phyloP scores from a whole-genome alignment of 805 yeast species.

The Saccharomyces paradoxus region DNA sequence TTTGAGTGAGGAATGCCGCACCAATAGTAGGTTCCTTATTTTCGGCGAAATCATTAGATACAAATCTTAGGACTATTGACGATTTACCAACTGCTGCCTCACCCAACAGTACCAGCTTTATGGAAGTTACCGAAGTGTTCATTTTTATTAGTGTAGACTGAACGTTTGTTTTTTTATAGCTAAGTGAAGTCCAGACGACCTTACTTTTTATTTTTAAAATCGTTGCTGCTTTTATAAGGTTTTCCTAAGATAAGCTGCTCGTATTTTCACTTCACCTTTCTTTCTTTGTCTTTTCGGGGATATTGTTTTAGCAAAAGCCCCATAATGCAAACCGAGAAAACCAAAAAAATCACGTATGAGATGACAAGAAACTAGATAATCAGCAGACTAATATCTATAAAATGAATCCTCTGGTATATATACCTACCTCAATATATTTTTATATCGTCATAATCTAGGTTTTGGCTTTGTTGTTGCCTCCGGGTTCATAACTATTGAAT shows the following conservation, averaged over 20 bases:
- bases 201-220: neutral
- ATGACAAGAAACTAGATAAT: neutral
- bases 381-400: neutral
- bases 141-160: constrained; percentile 14
- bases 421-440: neutral
- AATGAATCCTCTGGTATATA: neutral
- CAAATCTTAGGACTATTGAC: constrained; percentile 84
- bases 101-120: constrained; percentile 84
- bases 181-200: neutral
- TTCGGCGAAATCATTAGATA: constrained; percentile 91
- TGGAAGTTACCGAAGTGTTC: constrained; percentile 34
- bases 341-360: neutral
- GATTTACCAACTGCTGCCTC: constrained; percentile 98
- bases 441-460: constrained; percentile 16
- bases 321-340: neutral
- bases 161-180: neutral
- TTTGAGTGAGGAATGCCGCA: constrained; percentile 92
- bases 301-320: neutral
- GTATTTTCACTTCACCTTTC: neutral
- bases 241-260: neutral
- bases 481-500: constrained; percentile 16
- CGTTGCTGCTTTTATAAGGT: neutral
- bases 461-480: constrained; percentile 23
- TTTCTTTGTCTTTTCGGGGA: neutral
- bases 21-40: constrained; percentile 97